Percentiles rank a stretch among this genome's conserved stretches.
Evolutionary conservation across 371 early-diverging fungal species (phyloP).

Genomic region (Rhizopus delemar): DNA sequence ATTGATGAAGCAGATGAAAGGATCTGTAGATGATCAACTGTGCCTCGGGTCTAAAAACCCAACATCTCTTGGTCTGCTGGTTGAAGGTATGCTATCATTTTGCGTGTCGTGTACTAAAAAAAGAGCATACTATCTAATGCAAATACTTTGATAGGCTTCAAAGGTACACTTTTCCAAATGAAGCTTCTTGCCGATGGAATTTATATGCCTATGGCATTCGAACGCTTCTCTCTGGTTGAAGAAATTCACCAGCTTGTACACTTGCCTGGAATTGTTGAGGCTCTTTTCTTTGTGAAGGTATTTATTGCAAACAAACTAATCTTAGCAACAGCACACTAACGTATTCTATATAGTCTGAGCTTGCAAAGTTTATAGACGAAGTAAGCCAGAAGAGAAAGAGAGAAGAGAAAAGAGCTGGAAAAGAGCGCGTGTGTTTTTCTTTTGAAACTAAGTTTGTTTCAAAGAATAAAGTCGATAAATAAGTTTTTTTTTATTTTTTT

Average conservation of each 20-base stretch:
- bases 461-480: too few species aligned
- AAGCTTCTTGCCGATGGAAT: conserved; percentile 19
- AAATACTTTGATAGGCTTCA: conserved; percentile 16
- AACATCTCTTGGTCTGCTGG: conserved; percentile 17
- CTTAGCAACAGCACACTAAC: conserved; percentile 19
- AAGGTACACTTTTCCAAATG: conserved; percentile 18
- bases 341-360: conserved; percentile 22
- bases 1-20: conserved; percentile 19
- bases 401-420: conserved; percentile 17
- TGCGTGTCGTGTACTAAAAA: conserved; percentile 14
- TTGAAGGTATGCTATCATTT: conserved; percentile 22
- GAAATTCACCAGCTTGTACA: conserved; percentile 12
- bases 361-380: conserved; percentile 19
- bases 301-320: conserved; percentile 20
- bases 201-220: conserved; percentile 20
- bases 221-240: conserved; percentile 19
- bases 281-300: conserved; percentile 24
- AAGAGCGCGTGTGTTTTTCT: conserved; percentile 16
- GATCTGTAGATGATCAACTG: conserved; percentile 18
- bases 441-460: conserved; percentile 18
- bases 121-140: conserved; percentile 20
- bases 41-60: conserved; percentile 16
- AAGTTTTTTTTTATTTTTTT: conserved; percentile 12
- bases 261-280: conserved; percentile 16
- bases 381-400: conserved; percentile 15